Conservation (phyloP, 805 yeast genomes). For the Saccharomycopsis lassenensis region DNA sequence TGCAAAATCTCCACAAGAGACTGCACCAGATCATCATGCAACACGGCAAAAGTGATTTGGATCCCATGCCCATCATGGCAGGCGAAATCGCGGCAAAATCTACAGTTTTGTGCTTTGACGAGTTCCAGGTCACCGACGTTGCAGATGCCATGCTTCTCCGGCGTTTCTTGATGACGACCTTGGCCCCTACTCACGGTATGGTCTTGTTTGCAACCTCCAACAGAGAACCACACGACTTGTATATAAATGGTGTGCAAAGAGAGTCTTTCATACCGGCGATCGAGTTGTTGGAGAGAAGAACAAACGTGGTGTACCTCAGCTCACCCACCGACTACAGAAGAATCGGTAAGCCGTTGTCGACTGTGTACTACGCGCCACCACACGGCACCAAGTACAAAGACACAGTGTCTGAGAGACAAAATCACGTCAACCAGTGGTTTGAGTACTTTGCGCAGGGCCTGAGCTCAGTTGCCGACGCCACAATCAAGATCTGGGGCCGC, state of each 20-base stretch:
- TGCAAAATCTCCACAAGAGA: slow-evolving; percentile 87
- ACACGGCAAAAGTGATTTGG: slow-evolving; percentile 57
- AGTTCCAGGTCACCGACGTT: slow-evolving; percentile 95
- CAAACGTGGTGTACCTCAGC: slow-evolving; percentile 68
- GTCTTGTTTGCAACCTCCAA: slow-evolving; percentile 89
- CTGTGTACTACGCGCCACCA: slow-evolving; percentile 67
- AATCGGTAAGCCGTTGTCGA: slow-evolving; percentile 69
- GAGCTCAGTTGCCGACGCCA: slow-evolving; percentile 18
- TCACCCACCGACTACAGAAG: slow-evolving; percentile 93
- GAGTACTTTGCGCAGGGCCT: slow-evolving; percentile 53
- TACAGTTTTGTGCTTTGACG: slow-evolving; percentile 86
- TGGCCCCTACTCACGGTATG: slow-evolving; percentile 70
- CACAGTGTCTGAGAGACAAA: slow-evolving; percentile 39
- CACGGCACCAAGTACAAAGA: slow-evolving; percentile 38
- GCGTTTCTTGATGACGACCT: slow-evolving; percentile 53
- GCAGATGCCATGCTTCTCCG: slow-evolving; percentile 97
- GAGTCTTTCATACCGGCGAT: slow-evolving; percentile 90
- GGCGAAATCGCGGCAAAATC: slow-evolving; percentile 68
- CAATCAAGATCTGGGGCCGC: slow-evolving; percentile 77
- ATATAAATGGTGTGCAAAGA: slow-evolving; percentile 89
- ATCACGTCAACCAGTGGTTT: slow-evolving; percentile 73
- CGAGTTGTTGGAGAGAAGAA: slow-evolving; percentile 57
- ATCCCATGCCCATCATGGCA: slow-evolving; percentile 76
- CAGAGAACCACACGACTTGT: slow-evolving; percentile 88
- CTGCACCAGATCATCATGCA: slow-evolving; percentile 60